Conservation (phyloP, 2,329 filamentous ascomycete genomes). For the Helicocarpus griseus region DNA sequence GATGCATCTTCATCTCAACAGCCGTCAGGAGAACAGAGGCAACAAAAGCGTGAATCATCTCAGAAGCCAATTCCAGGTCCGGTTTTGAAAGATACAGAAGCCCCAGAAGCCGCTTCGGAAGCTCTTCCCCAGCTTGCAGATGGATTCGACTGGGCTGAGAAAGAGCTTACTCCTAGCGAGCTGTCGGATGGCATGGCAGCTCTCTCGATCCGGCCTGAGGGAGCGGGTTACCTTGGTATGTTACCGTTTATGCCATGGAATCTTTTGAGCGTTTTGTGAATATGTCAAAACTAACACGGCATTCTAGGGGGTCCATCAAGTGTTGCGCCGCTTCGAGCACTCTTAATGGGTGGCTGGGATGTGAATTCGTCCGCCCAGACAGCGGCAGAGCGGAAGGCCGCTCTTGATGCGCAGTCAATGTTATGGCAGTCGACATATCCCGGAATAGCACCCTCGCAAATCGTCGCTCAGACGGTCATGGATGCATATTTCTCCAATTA, state of each 20-base stretch:
- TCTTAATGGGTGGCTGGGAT: slow-evolving; percentile 10
- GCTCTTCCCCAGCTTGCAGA: slow-evolving; percentile 2
- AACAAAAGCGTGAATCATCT: background rate
- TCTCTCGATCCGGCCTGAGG: slow-evolving; percentile 26
- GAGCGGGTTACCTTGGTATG: slow-evolving; percentile 30
- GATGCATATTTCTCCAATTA: slow-evolving; percentile 40
- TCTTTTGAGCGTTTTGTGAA: background rate
- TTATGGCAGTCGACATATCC: slow-evolving; percentile 16
- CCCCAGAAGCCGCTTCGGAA: background rate
- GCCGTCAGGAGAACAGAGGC: slow-evolving; percentile 26
- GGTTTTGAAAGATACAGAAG: background rate
- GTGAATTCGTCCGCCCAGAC: background rate
- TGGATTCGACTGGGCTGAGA: slow-evolving; percentile 29
- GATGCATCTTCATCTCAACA: slow-evolving; percentile 35
- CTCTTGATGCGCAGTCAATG: slow-evolving; percentile 22
- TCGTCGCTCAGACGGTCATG: slow-evolving; percentile 33
- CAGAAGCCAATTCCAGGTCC: background rate
- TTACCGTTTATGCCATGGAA: slow-evolving; percentile 1
- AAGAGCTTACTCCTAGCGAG: slow-evolving; percentile 29
- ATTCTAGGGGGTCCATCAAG: slow-evolving; percentile 28
- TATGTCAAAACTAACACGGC: background rate
- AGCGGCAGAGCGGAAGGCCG: background rate
- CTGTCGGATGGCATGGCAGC: slow-evolving; percentile 31
- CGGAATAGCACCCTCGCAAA: slow-evolving; percentile 27
- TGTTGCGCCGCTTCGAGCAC: slow-evolving; percentile 29